phyloP scores from a whole-genome alignment of 495 filamentous ascomycete genomes.

The Articulospora tetracladia region DNA sequence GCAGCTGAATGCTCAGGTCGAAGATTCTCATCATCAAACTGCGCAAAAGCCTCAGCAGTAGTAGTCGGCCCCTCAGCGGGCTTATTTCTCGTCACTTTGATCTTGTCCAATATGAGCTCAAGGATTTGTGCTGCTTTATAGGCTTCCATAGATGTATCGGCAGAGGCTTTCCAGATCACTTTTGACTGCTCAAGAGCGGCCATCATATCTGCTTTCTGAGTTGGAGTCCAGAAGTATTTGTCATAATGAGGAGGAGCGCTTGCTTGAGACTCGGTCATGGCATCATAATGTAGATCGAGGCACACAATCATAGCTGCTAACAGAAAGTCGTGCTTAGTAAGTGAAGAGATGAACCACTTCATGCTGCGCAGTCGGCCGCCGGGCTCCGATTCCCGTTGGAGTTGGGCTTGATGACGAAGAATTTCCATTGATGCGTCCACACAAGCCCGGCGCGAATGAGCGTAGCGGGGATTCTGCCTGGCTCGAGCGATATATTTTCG shows the following conservation, averaged over 20 bases:
- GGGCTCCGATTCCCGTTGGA: slow-evolving; percentile 70
- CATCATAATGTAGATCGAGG: slow-evolving; percentile 63
- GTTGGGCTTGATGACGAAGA: slow-evolving; percentile 68
- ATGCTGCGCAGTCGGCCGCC: slow-evolving; percentile 67
- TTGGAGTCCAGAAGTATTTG: slow-evolving; percentile 62
- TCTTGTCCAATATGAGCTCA: slow-evolving; percentile 72
- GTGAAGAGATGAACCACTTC: slow-evolving; percentile 68
- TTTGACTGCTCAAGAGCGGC: slow-evolving; percentile 64
- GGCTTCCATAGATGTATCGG: slow-evolving; percentile 79
- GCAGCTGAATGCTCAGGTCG: slow-evolving; percentile 65
- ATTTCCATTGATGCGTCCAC: slow-evolving; percentile 76
- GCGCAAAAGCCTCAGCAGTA: slow-evolving; percentile 21
- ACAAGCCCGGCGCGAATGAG: slow-evolving; percentile 75
- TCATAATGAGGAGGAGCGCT: slow-evolving; percentile 39
- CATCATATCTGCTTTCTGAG: slow-evolving; percentile 74
- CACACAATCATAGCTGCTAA: slow-evolving; percentile 87
- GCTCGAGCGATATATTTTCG: slow-evolving; percentile 73
- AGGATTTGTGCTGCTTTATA: slow-evolving; percentile 79
- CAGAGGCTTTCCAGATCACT: slow-evolving; percentile 72
- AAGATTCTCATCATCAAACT: slow-evolving; percentile 27
- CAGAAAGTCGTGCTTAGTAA: slow-evolving; percentile 79
- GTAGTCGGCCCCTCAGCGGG: slow-evolving; percentile 19
- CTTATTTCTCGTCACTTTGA: slow-evolving; percentile 36
- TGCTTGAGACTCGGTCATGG: slow-evolving; percentile 15
- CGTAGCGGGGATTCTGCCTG: slow-evolving; percentile 67